phyloP scores from a whole-genome alignment of 257 asterid species.

The Ilex aquifolium region DNA sequence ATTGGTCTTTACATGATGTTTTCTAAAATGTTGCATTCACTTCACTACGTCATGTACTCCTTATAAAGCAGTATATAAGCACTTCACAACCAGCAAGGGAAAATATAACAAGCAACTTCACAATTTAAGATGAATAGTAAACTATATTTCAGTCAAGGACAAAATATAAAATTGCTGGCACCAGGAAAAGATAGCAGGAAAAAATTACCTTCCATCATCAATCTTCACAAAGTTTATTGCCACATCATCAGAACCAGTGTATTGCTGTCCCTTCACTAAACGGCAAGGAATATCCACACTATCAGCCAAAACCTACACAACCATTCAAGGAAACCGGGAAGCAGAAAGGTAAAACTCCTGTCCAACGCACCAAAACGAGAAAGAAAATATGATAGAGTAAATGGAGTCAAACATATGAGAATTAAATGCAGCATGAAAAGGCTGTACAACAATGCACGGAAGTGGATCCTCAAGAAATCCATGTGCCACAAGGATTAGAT shows the following conservation, averaged over 20 bases:
- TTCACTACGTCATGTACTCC: no score
- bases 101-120: neutral
- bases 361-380: no score
- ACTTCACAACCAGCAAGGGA: neutral
- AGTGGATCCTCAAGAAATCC: no score
- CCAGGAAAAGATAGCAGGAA: conserved; percentile 4
- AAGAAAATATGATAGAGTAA: no score
- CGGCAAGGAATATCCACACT: conserved; percentile 78
- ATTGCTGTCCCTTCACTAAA: conserved; percentile 80
- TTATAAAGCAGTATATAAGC: neutral
- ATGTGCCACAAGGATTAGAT: no score
- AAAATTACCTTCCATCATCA: conserved; percentile 64
- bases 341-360: neutral
- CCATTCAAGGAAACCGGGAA: conserved; percentile 19
- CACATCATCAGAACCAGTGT: conserved; percentile 86
- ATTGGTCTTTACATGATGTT: no score
- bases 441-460: no score
- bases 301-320: conserved; percentile 89
- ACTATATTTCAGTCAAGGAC: neutral
- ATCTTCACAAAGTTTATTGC: conserved; percentile 81
- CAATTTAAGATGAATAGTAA: neutral
- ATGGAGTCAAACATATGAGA: no score
- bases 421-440: no score
- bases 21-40: no score
- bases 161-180: conserved; percentile 5